Evolutionary conservation across 2,329 filamentous ascomycete genomes (phyloP), one percentile per base, ranked within the genome.

Genomic region (Cytospora mali): DNA sequence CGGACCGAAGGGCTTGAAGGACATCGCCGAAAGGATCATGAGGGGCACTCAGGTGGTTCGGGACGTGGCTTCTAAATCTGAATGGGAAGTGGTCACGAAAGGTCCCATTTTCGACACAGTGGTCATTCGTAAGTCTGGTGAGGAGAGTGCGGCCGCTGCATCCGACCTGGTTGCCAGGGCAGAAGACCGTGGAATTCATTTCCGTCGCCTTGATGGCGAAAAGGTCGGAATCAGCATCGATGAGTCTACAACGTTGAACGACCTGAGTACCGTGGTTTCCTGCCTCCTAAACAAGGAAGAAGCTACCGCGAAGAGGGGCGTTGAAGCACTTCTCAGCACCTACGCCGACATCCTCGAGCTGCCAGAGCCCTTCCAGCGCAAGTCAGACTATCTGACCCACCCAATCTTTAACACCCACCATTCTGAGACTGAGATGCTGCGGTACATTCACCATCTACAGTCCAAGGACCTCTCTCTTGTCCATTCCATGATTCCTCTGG

Each of bases 401-500:
- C 91, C 92, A 0, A 92, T 97, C 28, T 98, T 97, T 84, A 97
- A 97, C 80, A 88, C 88, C 1, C 88, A 98, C 75, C 94, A 96
- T 77, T 97, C 93, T 2, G 94, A 98, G 78, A 97, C 94, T 0
- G 92, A 97, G 76, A 85, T 98, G 70, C 81, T 98, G 56, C 89
- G 94, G 50, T 98, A 98, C 78, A 97, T 98, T 70, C 84, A 94
- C 73, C 92, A 97, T 73, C 82, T 98, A 6, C 90, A 96, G 74
- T 96, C 93, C 56, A 97, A 96, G 80, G 94, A 98, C 73, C 80
- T 98, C 16, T 97, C 94, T 1, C 83, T 97, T 6, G 91, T 93
- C 2, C 94, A 98, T 78, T 97, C 93, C 18, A 98, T 98, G 94
- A 98, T 98, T 65, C 93, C 94, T 2, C 85, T 98, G 1, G 94